A percentile compares a stretch with the other conserved stretches of the same genome.
phyloP scores from a whole-genome alignment of 768 basidiomycete genomes.

The Kondoa malvinella region DNA sequence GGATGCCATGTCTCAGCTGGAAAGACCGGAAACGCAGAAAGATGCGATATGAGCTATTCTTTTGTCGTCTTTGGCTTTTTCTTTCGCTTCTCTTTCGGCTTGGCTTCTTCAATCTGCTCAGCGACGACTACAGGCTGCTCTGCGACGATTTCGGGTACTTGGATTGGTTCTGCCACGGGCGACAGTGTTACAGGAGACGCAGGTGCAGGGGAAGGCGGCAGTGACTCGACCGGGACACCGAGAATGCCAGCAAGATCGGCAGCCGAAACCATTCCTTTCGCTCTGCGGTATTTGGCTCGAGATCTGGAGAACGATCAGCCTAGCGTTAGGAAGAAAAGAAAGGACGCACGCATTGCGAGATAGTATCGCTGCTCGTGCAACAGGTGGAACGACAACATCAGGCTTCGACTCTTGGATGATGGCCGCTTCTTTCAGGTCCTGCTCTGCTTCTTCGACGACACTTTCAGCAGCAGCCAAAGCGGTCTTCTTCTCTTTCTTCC shows the following conservation, averaged over 20 bases:
- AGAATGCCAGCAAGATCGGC: neutral
- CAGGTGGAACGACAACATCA: neutral
- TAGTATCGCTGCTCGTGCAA: neutral
- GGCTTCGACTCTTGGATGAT: neutral
- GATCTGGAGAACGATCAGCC: neutral
- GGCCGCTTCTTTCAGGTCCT: neutral
- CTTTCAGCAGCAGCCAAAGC: neutral
- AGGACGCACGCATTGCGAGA: slow-evolving; percentile 6
- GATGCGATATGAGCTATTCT: no score
- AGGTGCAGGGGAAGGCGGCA: no score
- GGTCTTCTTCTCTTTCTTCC: neutral
- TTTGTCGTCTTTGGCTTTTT: neutral
- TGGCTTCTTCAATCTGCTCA: neutral
- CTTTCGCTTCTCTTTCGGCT: neutral
- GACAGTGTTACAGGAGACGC: no score
- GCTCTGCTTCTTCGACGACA: neutral
- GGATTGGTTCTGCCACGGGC: neutral
- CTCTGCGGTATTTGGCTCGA: slow-evolving; percentile 2
- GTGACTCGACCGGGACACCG: no score
- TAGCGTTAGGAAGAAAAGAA: neutral
- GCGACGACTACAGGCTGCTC: neutral
- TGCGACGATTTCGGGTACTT: neutral
- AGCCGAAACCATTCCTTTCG: neutral
- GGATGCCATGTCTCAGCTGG: neutral
- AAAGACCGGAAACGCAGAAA: neutral